Conservation (phyloP, 345 rosid species). For the Eucalyptus sideroxylon region DNA sequence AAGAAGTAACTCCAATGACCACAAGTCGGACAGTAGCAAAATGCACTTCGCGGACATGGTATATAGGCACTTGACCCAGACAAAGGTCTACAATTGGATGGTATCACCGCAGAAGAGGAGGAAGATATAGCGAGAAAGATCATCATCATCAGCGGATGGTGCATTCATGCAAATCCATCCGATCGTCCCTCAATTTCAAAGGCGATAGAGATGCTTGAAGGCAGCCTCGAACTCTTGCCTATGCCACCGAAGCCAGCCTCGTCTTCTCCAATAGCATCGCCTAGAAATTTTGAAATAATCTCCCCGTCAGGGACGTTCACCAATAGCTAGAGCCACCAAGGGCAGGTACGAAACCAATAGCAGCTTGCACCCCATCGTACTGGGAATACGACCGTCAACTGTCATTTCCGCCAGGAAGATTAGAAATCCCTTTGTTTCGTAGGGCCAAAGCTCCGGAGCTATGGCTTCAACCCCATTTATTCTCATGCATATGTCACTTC, state of each 20-base stretch:
- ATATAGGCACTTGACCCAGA: constrained; percentile 7
- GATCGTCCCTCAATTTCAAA: background rate
- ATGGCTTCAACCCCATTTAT: background rate
- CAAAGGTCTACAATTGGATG: background rate
- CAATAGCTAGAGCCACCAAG: background rate
- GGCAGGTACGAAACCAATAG: background rate
- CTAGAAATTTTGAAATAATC: background rate
- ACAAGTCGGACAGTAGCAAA: constrained; percentile 3
- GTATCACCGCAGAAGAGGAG: background rate
- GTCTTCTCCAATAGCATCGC: background rate
- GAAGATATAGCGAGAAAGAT: background rate
- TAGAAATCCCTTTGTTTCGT: background rate
- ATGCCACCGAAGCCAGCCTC: background rate
- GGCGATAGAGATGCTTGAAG: constrained; percentile 1
- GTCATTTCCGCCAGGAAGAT: background rate
- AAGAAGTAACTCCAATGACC: background rate
- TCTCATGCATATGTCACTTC: background rate
- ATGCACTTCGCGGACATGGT: constrained; percentile 16
- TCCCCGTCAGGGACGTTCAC: background rate
- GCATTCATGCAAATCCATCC: background rate
- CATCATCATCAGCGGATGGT: background rate
- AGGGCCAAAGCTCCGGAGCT: background rate
- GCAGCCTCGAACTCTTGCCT: background rate
- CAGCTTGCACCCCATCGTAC: background rate
- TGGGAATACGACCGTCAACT: background rate